These are phyloP conservation scores for Chamaenerion angustifolium DNA, from an alignment of 345 rosid species.

Conservation along the genomic window DNA sequence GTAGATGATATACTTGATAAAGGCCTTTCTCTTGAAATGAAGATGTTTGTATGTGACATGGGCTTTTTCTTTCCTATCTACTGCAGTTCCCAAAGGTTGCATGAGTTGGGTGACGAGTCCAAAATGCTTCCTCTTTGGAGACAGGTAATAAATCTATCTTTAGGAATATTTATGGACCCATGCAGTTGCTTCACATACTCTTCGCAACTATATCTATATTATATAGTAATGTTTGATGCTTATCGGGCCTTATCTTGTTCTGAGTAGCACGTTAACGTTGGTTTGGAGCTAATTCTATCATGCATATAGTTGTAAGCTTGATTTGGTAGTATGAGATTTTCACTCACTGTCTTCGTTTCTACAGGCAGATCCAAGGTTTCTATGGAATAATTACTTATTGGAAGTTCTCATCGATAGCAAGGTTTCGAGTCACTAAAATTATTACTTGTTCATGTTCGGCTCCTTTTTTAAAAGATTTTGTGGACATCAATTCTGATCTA, in stretches of 20 bases:
- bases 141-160: conserved; percentile 40
- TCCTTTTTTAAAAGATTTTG: background rate
- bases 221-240: background rate
- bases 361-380: conserved; percentile 98
- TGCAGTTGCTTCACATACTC: no score
- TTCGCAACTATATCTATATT: no score
- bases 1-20: background rate
- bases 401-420: conserved; percentile 88
- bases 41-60: conserved; percentile 40
- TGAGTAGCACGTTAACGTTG: background rate
- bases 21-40: conserved; percentile 12
- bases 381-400: conserved; percentile 94
- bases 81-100: conserved; percentile 71
- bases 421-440: conserved; percentile 23
- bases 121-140: conserved; percentile 97
- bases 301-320: background rate
- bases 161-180: no score
- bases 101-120: conserved; percentile 85
- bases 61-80: background rate
- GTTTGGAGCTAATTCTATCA: no score
- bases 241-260: background rate
- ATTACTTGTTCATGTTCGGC: conserved; percentile 10
- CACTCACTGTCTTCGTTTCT: conserved; percentile 7
- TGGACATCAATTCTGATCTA: background rate
- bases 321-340: background rate